These are phyloP conservation scores for Rhododendron vialii DNA, from an alignment of 148 eudicot genomes.

Conservation along the genomic window DNA sequence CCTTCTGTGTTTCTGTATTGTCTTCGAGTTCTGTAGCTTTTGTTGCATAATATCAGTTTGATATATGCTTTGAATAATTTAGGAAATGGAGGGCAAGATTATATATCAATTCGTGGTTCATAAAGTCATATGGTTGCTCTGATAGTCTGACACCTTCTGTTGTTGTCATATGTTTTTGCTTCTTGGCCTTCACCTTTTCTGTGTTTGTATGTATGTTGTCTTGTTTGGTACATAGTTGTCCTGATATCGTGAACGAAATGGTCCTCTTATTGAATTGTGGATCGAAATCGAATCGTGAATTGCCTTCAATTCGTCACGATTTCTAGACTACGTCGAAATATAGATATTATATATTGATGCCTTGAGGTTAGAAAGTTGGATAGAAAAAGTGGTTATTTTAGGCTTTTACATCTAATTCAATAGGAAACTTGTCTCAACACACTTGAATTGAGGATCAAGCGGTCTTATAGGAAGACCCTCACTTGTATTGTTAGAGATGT, in stretches of 20 bases:
- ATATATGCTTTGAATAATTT: background rate
- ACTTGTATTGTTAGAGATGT: background rate
- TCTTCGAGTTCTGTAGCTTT: background rate
- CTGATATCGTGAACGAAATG: background rate
- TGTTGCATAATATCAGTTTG: background rate
- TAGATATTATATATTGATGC: background rate
- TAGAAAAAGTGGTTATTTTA: background rate
- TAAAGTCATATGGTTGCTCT: background rate
- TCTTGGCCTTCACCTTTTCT: background rate
- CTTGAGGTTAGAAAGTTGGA: background rate
- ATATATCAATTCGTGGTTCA: background rate
- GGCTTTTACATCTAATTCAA: background rate
- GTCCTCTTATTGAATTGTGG: background rate
- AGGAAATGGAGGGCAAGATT: background rate
- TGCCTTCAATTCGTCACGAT: background rate
- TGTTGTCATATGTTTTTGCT: background rate
- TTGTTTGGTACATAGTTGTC: background rate
- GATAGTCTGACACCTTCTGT: background rate
- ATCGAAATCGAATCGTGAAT: background rate
- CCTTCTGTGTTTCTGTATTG: background rate
- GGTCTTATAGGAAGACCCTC: background rate
- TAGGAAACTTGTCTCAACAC: background rate
- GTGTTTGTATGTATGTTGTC: background rate
- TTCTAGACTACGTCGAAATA: background rate
- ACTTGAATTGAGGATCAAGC: background rate